Percentiles rank a stretch among this genome's conserved stretches.
Conservation (phyloP, 345 rosid species). For the Theobroma cacao region DNA sequence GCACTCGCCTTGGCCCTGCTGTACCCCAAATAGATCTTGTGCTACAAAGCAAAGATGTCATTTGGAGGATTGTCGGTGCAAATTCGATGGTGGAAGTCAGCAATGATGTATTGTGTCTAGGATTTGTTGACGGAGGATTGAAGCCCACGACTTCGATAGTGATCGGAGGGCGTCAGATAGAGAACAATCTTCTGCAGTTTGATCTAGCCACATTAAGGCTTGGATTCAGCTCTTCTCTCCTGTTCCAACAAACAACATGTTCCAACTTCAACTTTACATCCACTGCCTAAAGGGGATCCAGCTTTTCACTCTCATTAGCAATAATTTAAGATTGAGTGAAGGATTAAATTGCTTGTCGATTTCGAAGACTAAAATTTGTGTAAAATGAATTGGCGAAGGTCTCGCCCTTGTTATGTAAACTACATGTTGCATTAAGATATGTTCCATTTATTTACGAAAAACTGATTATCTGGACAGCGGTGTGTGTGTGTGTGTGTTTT, state of each 20-base stretch:
- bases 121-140: constrained; percentile 33
- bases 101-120: constrained; percentile 22
- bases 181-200: constrained; percentile 32
- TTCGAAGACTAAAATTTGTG: too few relatives aligned
- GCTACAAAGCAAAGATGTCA: constrained; percentile 14
- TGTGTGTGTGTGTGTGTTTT: too few relatives aligned
- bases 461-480: too few relatives aligned
- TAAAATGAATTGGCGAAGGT: too few relatives aligned
- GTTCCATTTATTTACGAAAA: too few relatives aligned
- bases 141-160: constrained; percentile 24
- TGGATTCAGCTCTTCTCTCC: constrained; percentile 36
- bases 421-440: too few relatives aligned
- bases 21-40: constrained; percentile 31
- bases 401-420: too few relatives aligned
- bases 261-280: constrained; percentile 27
- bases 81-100: constrained; percentile 36
- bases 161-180: constrained; percentile 36
- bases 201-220: constrained; percentile 30
- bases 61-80: constrained; percentile 35
- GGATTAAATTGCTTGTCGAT: too few relatives aligned
- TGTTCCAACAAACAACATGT: constrained; percentile 24
- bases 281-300: background rate
- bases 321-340: too few relatives aligned
- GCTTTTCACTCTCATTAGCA: too few relatives aligned
- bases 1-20: constrained; percentile 11